These are phyloP conservation scores for Elsinoe arachidis DNA, from an alignment of 2,329 filamentous ascomycete genomes.

Conservation along the genomic window DNA sequence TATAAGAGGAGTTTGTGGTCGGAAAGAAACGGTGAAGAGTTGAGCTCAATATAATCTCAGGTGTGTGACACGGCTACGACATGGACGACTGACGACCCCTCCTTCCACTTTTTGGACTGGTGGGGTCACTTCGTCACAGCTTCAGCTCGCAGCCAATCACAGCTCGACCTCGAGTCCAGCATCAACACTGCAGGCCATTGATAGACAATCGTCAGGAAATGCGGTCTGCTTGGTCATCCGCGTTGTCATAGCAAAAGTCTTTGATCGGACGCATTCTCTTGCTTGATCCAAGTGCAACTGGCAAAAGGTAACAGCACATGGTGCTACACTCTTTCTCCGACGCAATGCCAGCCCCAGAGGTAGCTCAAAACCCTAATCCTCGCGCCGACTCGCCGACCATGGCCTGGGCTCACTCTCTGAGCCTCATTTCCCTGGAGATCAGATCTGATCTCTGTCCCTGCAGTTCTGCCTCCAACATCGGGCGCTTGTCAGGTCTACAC, in stretches of 20 bases:
- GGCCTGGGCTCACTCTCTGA: not conserved
- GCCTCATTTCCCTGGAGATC: conserved; percentile 3
- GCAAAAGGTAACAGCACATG: not conserved
- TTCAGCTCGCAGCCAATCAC: not conserved
- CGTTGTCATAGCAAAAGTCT: not conserved
- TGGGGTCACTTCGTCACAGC: conserved; percentile 1
- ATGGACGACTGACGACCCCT: not conserved
- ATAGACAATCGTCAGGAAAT: not conserved
- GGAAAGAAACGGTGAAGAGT: conserved; percentile 10
- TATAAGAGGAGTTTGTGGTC: not conserved
- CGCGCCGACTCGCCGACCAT: not conserved
- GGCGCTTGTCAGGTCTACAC: not conserved
- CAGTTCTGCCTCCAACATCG: not conserved
- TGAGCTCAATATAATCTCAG: not conserved
- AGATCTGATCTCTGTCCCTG: not conserved
- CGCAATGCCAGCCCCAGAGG: not conserved
- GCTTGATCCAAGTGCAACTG: too few relatives aligned
- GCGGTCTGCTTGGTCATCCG: not conserved
- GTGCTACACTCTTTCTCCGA: not conserved
- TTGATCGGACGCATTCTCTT: not conserved
- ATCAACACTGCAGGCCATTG: not conserved
- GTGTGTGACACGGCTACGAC: not conserved
- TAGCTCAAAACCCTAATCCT: not conserved
- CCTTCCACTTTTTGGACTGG: conserved; percentile 5
- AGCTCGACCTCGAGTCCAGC: not conserved